Evolutionary conservation across 257 asterid genomes (phyloP).

Genomic region (Solanum sitiens): DNA sequence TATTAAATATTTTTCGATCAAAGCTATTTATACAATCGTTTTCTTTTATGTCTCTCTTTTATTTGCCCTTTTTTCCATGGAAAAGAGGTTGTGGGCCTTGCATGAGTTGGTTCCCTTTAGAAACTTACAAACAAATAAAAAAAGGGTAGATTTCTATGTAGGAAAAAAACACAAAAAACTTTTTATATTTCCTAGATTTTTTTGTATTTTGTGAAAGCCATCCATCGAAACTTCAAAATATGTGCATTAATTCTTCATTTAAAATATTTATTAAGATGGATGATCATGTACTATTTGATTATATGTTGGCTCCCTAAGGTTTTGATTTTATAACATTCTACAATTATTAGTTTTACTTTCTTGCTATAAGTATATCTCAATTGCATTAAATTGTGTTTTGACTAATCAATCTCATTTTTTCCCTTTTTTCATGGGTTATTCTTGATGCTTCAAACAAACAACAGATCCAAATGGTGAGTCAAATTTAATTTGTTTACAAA

Average conservation of each 20-base stretch:
- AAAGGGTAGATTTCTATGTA: not conserved
- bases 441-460: not conserved
- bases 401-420: not conserved
- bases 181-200: not conserved
- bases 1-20: too few species aligned
- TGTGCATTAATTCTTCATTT: not conserved
- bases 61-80: not conserved
- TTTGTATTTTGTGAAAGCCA: not conserved
- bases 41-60: not conserved
- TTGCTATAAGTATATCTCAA: not conserved
- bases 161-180: not conserved
- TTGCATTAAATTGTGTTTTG: not conserved
- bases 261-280: not conserved
- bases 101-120: not conserved
- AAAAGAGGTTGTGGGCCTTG: not conserved
- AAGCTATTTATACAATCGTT: too few species aligned
- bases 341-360: not conserved
- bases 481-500: not conserved
- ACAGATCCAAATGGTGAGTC: conserved; percentile 35
- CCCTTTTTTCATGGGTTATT: conserved; percentile 1
- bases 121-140: not conserved
- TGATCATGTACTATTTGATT: not conserved
- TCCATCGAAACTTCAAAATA: not conserved
- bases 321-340: not conserved
- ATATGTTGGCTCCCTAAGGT: not conserved